phyloP scores from a whole-genome alignment of 805 yeast species.

The Lipomyces starkeyi region DNA sequence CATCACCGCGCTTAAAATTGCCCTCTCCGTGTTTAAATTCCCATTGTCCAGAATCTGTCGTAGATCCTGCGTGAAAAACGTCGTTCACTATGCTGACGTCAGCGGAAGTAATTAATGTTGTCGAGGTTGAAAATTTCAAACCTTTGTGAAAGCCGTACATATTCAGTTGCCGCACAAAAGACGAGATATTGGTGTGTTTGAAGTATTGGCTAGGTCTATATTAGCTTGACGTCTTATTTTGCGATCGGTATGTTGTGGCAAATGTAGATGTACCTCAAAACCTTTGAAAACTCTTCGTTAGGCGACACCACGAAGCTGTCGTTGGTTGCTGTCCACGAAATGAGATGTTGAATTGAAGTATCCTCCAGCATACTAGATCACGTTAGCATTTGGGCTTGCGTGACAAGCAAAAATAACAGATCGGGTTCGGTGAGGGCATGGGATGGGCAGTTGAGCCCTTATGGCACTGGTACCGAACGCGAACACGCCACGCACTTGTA shows the following conservation, averaged over 20 bases:
- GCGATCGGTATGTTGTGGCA: background rate
- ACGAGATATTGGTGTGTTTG: constrained; percentile 92
- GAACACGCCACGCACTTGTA: constrained; percentile 51
- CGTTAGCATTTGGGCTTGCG: background rate
- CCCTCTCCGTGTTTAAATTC: constrained; percentile 87
- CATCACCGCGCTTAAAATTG: constrained; percentile 79
- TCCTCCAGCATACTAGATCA: constrained; percentile 79
- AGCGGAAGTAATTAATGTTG: background rate
- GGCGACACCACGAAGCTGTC: constrained; percentile 83
- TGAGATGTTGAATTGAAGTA: constrained; percentile 67
- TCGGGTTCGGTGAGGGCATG: background rate
- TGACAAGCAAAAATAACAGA: background rate
- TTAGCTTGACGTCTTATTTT: background rate
- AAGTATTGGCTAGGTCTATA: constrained; percentile 60
- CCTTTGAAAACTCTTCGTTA: constrained; percentile 84
- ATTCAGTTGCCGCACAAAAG: constrained; percentile 91
- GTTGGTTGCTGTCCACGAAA: constrained; percentile 79
- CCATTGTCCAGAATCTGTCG: constrained; percentile 57
- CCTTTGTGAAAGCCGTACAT: constrained; percentile 94
- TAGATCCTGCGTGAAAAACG: constrained; percentile 42
- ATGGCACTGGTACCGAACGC: background rate
- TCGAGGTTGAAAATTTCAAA: constrained; percentile 43
- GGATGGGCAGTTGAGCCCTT: background rate
- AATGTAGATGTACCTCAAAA: constrained; percentile 49
- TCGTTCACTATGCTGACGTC: constrained; percentile 49